Conservation (phyloP, 352 stramenopile genomes). For the Lagenidium giganteum region DNA sequence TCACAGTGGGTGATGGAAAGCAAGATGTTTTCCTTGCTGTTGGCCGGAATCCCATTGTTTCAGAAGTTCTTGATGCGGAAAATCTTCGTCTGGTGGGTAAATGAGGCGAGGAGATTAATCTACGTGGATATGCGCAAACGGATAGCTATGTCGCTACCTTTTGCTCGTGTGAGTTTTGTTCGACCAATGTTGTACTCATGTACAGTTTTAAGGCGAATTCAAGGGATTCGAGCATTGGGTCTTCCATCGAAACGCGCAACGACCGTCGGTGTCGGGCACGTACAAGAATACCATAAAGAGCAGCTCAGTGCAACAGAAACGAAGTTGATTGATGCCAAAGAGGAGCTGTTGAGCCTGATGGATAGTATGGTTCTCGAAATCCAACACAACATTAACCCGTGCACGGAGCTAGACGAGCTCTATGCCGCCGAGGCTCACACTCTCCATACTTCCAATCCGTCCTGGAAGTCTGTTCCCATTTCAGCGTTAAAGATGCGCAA, state of each 20-base stretch:
- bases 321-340: slow-evolving; percentile 62
- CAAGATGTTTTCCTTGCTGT: slow-evolving; percentile 64
- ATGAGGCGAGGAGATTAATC: slow-evolving; percentile 27
- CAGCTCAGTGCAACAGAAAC: slow-evolving; percentile 33
- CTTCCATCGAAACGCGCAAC: slow-evolving; percentile 24
- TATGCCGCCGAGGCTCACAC: slow-evolving; percentile 33
- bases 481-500: slow-evolving; percentile 29
- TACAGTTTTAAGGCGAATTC: slow-evolving; percentile 28
- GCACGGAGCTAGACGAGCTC: slow-evolving; percentile 40
- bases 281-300: slow-evolving; percentile 48
- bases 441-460: slow-evolving; percentile 41
- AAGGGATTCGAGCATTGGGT: slow-evolving; percentile 31
- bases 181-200: slow-evolving; percentile 33
- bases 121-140: slow-evolving; percentile 35
- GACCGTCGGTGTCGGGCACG: slow-evolving; percentile 21
- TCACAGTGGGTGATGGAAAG: slow-evolving; percentile 71
- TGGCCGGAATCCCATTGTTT: slow-evolving; percentile 68
- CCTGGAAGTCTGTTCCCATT: slow-evolving; percentile 66
- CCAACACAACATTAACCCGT: slow-evolving; percentile 28
- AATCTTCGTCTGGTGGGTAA: slow-evolving; percentile 44
- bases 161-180: slow-evolving; percentile 32
- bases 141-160: slow-evolving; percentile 26
- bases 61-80: slow-evolving; percentile 66
- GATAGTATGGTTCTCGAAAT: slow-evolving; percentile 51
- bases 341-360: slow-evolving; percentile 39